Evolutionary conservation across 2,329 filamentous ascomycete genomes (phyloP).

Genomic region (Clarireedia monteithiana): DNA sequence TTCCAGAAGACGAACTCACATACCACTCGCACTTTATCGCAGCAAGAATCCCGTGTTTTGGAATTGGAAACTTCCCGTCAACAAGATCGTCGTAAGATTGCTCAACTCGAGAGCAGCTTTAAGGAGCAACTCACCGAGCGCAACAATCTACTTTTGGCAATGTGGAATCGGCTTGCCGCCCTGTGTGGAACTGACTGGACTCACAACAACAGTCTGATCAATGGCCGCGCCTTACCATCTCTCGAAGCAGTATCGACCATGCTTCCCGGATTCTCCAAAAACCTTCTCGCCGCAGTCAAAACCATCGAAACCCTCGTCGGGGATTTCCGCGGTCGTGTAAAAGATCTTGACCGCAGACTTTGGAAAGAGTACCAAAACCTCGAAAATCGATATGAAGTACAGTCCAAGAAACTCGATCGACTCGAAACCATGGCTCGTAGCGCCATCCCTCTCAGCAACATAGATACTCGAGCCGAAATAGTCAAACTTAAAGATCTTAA

Average conservation of each 20-base stretch:
- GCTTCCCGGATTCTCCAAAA: conserved; percentile 82
- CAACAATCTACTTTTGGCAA: conserved; percentile 76
- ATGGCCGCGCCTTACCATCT: conserved; percentile 73
- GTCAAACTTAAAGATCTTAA: conserved; percentile 55
- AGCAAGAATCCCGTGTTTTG: conserved; percentile 74
- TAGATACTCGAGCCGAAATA: conserved; percentile 39
- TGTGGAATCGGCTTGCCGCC: conserved; percentile 82
- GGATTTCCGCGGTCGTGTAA: conserved; percentile 72
- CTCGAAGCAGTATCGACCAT: conserved; percentile 81
- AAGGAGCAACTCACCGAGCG: conserved; percentile 84
- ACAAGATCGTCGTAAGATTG: conserved; percentile 70
- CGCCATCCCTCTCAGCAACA: conserved; percentile 38
- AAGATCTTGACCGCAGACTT: conserved; percentile 80
- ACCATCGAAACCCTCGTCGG: conserved; percentile 74
- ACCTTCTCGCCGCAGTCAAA: conserved; percentile 79
- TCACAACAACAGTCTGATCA: conserved; percentile 80
- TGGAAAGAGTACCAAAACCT: conserved; percentile 84
- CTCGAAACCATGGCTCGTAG: conserved; percentile 74
- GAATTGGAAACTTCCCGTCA: conserved; percentile 78
- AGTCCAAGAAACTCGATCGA: conserved; percentile 78
- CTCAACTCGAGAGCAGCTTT: conserved; percentile 65
- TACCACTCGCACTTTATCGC: conserved; percentile 75
- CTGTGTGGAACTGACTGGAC: conserved; percentile 91
- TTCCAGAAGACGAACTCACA: conserved; percentile 83
- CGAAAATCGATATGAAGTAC: conserved; percentile 70